Evolutionary conservation across 176 grass and related monocot species (phyloP), one percentile per base, ranked within the genome.

Genomic region (Oryza nivara): DNA sequence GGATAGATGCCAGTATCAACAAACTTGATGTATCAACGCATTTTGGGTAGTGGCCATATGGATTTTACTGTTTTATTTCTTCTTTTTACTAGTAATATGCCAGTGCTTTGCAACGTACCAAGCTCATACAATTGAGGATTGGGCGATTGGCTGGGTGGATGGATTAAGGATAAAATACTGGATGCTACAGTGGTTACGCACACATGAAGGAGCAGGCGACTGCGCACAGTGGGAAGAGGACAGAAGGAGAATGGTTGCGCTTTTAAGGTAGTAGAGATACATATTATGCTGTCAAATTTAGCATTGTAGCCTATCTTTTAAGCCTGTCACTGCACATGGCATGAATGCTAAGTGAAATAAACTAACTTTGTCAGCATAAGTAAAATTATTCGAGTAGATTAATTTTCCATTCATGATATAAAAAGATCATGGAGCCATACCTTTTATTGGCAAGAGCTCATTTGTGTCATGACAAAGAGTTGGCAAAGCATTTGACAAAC

Each of bases 371-470:
- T 22, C 32, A 22, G 19, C 45, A 40, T 40, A 3, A 12, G 46
- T 11, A 36, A 60, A 56, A 76, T 20, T 8, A 40, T 76, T 22
- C n/a, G 10, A 75, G 8, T 61, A 60, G 32, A 22, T 54, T 19
- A 52, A 19, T 32, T 76, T 61, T 77, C 87, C 87, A 80, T 87
- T 74, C 79, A 84, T 80, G 52, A 77, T 80, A 80, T 10, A 60
- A 58, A 58, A 19, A 2, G 26, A 22, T 11, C 26, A 19, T 60
- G 28, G 5, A 60, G 38, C 11, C 51, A 38, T 75, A 69, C 78
- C 79, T 78, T 88, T 86, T 74, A 51, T 75, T 44, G 78, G 82
- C 66, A 87, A 89, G 79, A 84, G 73, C 68, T 69, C 71, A 44
- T 87, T 52, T 48, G 80, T 69, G 63, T 82, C 72, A 83, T 92